phyloP scores from a whole-genome alignment of 768 basidiomycete species.

The Kwoniella bestiolae region DNA sequence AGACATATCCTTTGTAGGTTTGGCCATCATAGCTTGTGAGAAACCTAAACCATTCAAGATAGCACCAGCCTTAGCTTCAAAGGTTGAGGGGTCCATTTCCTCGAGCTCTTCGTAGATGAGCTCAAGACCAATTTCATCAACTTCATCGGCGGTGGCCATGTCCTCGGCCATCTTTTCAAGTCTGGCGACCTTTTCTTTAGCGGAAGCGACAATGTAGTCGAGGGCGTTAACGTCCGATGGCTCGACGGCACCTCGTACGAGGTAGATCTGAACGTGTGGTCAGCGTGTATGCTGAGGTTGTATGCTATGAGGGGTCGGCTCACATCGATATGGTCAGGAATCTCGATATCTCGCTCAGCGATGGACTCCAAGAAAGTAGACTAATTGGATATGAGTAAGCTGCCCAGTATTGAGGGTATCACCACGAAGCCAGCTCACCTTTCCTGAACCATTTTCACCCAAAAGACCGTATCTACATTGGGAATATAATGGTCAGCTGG shows the following conservation, averaged over 20 bases:
- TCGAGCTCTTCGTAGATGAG: slow-evolving; percentile 92
- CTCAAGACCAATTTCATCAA: slow-evolving; percentile 87
- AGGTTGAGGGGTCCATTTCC: slow-evolving; percentile 92
- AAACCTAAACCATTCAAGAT: slow-evolving; percentile 99
- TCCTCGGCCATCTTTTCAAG: slow-evolving; percentile 94
- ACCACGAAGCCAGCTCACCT: slow-evolving; percentile 63
- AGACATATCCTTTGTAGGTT: slow-evolving; percentile 97
- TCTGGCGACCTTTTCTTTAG: slow-evolving; percentile 87
- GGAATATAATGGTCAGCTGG: neutral
- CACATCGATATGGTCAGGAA: slow-evolving; percentile 88
- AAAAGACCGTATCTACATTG: slow-evolving; percentile 79
- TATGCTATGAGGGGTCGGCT: slow-evolving; percentile 18
- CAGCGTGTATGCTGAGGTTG: neutral
- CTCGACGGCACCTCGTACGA: slow-evolving; percentile 93
- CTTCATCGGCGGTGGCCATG: slow-evolving; percentile 81
- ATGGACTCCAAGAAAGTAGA: slow-evolving; percentile 96
- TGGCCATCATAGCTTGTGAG: slow-evolving; percentile 85
- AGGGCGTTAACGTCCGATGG: slow-evolving; percentile 94
- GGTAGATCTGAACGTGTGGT: slow-evolving; percentile 68
- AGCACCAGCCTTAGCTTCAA: slow-evolving; percentile 92
- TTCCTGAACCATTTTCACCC: slow-evolving; percentile 98
- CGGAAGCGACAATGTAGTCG: slow-evolving; percentile 93
- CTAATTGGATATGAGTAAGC: slow-evolving; percentile 58
- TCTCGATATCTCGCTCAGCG: slow-evolving; percentile 91
- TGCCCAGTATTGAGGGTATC: neutral